Base-by-base conservation (phyloP, 768 basidiomycete species). In the Porphyrellus cyaneotinctus region DNA sequence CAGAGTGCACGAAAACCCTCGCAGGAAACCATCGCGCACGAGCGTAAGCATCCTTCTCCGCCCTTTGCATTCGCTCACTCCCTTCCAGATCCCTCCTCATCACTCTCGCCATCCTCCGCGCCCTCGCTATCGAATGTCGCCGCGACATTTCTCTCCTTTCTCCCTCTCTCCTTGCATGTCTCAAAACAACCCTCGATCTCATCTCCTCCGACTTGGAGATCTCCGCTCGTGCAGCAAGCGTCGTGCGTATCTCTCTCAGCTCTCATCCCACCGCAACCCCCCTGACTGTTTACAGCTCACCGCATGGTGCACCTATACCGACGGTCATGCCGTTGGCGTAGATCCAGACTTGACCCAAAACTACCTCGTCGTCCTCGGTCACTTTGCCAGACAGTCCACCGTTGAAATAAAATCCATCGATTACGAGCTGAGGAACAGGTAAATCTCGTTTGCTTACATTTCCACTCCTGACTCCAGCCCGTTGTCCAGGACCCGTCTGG, bases 291-390 rank as follows among this genome's bases (percentile, higher is more conserved):
- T 4, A 30, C 60, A 94, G 88, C 92, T 95, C 62, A 89, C 87
- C 4, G 87, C 91, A 2, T 97, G 91, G 87, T 87, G 88, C 18
- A 94, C 93, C 15, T 97, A 85, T 59, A 92, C 94, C 20, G 87
- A 95, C 59, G 91, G 92, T 0, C 84, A 84, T 49, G 74, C 88
- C 36, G 83, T 95, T 56, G 90, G 88, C 24, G 81, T 85, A 13
- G 93, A 95, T 63, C 80, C 79, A 50, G 70, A 64, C 28, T 72
- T 91, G 44, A 88, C 90, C 0, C 73, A 75, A 24, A 78, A 84
- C 51, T 95, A 95, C 68, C 70, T 91, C 30, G 75, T 78, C 9
- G 79, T 83, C 28, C 77, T 95, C 33, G 70, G 69, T 12, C 80
- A 75, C 53, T 92, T 95, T 64, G 74, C 87, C 10, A 65, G 66